Percentiles rank a stretch among this genome's conserved stretches.
phyloP scores from a whole-genome alignment of 352 stramenopile species.

The Phytopythium delawarense region DNA sequence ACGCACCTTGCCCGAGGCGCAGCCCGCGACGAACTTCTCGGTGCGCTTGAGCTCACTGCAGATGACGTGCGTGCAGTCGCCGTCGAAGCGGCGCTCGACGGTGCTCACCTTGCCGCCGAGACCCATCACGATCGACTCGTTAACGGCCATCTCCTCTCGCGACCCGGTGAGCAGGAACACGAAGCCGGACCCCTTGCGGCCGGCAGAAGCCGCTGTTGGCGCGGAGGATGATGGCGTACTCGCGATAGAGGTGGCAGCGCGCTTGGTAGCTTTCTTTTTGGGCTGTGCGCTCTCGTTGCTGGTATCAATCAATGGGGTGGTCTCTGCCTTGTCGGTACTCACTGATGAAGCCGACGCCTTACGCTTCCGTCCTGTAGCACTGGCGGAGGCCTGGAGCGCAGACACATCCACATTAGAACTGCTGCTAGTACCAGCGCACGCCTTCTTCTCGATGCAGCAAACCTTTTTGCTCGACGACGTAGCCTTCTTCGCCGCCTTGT shows the following conservation, averaged over 20 bases:
- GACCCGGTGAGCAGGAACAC: slow-evolving; percentile 74
- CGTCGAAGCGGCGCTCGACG: slow-evolving; percentile 64
- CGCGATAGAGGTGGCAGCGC: slow-evolving; percentile 2
- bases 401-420: not conserved
- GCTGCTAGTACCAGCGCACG: not conserved
- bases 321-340: not conserved
- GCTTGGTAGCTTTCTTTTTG: slow-evolving; percentile 15
- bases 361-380: not conserved
- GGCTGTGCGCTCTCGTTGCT: slow-evolving; percentile 6
- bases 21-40: slow-evolving; percentile 84
- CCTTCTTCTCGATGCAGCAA: not conserved
- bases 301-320: not conserved
- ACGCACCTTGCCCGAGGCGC: slow-evolving; percentile 74
- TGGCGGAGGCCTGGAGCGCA: not conserved
- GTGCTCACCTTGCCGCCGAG: slow-evolving; percentile 63
- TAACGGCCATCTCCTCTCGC: slow-evolving; percentile 63
- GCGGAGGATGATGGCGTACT: slow-evolving; percentile 18
- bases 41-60: slow-evolving; percentile 85
- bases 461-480: not conserved
- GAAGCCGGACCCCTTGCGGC: slow-evolving; percentile 9
- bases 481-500: not conserved
- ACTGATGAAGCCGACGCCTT: slow-evolving; percentile 1
- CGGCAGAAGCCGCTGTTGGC: slow-evolving; percentile 12
- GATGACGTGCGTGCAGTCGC: slow-evolving; percentile 79
- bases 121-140: slow-evolving; percentile 70